A percentile compares a stretch with the other conserved stretches of the same genome.
phyloP scores from a whole-genome alignment of 768 basidiomycete genomes.

The Rhodotorula taiwanensis region DNA sequence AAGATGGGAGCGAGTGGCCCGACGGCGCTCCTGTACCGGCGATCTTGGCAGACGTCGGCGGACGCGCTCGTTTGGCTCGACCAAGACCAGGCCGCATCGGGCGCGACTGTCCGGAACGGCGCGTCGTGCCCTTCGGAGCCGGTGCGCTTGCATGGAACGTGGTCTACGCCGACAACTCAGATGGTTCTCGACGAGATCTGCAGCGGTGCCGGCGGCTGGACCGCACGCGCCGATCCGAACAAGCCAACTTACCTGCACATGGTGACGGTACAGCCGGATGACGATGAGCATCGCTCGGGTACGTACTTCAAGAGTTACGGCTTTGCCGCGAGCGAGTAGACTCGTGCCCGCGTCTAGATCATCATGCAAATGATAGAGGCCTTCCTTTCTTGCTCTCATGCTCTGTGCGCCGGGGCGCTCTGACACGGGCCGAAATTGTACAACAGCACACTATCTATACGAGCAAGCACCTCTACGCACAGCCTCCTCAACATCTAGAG shows the following conservation, averaged over 20 bases:
- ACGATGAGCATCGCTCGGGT: not conserved
- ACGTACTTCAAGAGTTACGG: constrained; percentile 4
- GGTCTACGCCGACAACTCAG: not conserved
- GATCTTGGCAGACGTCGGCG: not conserved
- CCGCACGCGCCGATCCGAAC: not conserved
- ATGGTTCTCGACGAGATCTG: constrained; percentile 1
- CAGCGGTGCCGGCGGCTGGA: not conserved
- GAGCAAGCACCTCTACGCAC: too few species aligned
- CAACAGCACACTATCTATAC: too few species aligned
- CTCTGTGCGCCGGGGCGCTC: too few species aligned
- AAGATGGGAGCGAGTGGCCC: not conserved
- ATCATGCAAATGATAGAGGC: too few species aligned
- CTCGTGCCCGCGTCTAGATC: too few species aligned
- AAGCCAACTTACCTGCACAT: not conserved
- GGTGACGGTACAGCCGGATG: not conserved
- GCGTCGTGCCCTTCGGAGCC: not conserved
- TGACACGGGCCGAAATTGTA: too few species aligned
- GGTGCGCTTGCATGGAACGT: not conserved
- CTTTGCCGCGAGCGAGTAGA: not conserved
- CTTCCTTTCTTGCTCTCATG: too few species aligned
- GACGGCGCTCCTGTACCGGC: not conserved
- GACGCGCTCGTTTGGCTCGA: constrained; percentile 3
- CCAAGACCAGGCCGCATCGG: not conserved
- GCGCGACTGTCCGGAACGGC: not conserved
- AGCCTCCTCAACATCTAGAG: too few species aligned